Percentiles rank a stretch among this genome's conserved stretches.
phyloP scores from a whole-genome alignment of 768 basidiomycete genomes.

The Suillus brevipes region DNA sequence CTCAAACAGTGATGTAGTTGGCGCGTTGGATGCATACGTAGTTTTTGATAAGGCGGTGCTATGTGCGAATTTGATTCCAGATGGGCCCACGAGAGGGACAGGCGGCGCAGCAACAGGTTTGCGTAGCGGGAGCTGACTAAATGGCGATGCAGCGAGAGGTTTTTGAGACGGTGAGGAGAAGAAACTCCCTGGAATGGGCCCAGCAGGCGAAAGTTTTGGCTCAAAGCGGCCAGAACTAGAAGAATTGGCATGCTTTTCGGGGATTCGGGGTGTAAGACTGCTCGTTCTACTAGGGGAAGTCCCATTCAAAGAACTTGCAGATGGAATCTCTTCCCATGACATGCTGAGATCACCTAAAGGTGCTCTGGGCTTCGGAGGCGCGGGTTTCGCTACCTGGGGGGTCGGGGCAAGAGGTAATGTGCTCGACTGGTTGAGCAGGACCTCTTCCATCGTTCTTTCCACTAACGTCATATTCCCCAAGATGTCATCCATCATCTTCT shows the following conservation, averaged over 20 bases:
- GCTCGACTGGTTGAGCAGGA: conserved; percentile 48
- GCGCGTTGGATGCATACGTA: conserved; percentile 1
- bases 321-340: conserved; percentile 62
- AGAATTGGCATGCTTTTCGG: conserved; percentile 23
- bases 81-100: conserved; percentile 16
- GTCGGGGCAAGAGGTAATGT: conserved; percentile 20
- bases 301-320: conserved; percentile 10
- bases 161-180: conserved; percentile 1
- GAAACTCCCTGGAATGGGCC: conserved; percentile 9
- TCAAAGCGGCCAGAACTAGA: conserved; percentile 9
- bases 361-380: conserved; percentile 24
- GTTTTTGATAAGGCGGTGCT: conserved; percentile 7
- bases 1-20: conserved; percentile 38
- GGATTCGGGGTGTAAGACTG: conserved; percentile 16
- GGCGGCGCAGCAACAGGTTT: conserved; percentile 4
- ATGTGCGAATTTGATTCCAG: conserved; percentile 11
- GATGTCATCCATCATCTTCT: conserved; percentile 70
- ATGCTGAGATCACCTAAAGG: conserved; percentile 39
- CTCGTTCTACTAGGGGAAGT: conserved; percentile 2
- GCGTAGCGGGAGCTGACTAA: conserved; percentile 5
- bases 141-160: background rate
- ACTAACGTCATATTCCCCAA: conserved; percentile 59
- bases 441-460: conserved; percentile 64
- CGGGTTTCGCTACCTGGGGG: conserved; percentile 8
- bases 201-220: background rate